Evolutionary conservation across 352 stramenopile genomes (phyloP).

Genomic region (Pythium periplocum): DNA sequence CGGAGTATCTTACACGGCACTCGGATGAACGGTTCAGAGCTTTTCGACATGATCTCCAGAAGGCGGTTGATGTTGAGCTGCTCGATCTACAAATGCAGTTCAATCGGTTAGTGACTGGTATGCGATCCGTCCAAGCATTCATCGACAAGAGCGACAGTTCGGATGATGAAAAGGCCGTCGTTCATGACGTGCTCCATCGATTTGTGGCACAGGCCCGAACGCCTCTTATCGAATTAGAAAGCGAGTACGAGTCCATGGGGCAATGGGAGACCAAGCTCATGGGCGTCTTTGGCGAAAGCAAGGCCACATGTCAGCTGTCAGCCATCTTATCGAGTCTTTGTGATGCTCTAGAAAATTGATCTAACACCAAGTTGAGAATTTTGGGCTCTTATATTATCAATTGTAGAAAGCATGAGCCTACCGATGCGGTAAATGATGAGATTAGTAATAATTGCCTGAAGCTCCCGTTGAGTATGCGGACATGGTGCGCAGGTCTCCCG

Average conservation of each 20-base stretch:
- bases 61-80: constrained; percentile 43
- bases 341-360: constrained; percentile 14
- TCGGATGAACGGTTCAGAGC: constrained; percentile 51
- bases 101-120: constrained; percentile 44
- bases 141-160: constrained; percentile 26
- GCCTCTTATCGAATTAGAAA: constrained; percentile 39
- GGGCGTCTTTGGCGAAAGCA: constrained; percentile 59
- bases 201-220: constrained; percentile 41
- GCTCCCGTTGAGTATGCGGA: constrained; percentile 48
- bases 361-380: too few relatives aligned
- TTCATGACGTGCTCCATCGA: constrained; percentile 38
- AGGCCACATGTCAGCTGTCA: constrained; percentile 53
- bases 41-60: constrained; percentile 50
- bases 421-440: too few relatives aligned
- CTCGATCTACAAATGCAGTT: constrained; percentile 62
- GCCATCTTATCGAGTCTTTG: constrained; percentile 39
- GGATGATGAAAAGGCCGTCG: constrained; percentile 29
- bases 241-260: constrained; percentile 58
- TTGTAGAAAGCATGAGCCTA: too few relatives aligned
- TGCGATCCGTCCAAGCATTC: constrained; percentile 39
- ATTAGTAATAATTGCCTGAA: constrained; percentile 6
- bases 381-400: too few relatives aligned
- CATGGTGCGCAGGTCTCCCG: constrained; percentile 42
- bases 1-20: constrained; percentile 22
- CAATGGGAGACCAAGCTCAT: constrained; percentile 59